phyloP scores from a whole-genome alignment of 2,329 filamentous ascomycete genomes.

The Fusarium sp. region DNA sequence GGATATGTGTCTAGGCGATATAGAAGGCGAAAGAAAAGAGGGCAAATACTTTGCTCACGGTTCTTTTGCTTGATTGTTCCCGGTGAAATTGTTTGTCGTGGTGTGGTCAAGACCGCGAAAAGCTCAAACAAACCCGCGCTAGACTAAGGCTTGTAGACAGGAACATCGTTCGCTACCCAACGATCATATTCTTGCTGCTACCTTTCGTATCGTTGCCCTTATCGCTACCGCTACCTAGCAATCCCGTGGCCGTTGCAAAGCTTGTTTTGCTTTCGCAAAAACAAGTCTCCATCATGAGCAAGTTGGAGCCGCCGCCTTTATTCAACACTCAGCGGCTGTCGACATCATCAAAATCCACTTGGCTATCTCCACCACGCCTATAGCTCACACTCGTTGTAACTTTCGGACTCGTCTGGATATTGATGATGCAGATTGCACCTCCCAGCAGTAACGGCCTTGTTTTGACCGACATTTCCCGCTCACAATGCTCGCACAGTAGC shows the following conservation, averaged over 20 bases:
- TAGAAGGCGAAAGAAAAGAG: no score
- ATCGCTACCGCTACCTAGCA: not conserved
- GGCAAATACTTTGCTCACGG: no score
- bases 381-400: accelerated
- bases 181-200: no score
- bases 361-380: accelerated
- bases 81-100: no score
- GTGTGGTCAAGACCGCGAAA: no score
- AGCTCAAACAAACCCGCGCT: no score
- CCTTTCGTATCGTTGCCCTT: no score
- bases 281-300: not conserved
- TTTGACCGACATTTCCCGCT: not conserved
- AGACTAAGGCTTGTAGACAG: no score
- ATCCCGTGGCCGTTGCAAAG: not conserved
- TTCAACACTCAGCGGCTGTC: not conserved
- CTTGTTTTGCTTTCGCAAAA: not conserved
- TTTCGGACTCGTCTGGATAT: not conserved
- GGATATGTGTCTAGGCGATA: no score
- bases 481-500: not conserved
- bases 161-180: no score
- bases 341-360: not conserved
- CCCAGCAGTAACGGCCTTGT: accelerated
- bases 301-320: not conserved
- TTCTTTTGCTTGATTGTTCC: no score
- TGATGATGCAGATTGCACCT: not conserved